Evolutionary conservation across 176 grass and related monocot genomes (phyloP), one percentile per base, ranked within the genome.

Genomic region (Hsuehochloa calcarea): DNA sequence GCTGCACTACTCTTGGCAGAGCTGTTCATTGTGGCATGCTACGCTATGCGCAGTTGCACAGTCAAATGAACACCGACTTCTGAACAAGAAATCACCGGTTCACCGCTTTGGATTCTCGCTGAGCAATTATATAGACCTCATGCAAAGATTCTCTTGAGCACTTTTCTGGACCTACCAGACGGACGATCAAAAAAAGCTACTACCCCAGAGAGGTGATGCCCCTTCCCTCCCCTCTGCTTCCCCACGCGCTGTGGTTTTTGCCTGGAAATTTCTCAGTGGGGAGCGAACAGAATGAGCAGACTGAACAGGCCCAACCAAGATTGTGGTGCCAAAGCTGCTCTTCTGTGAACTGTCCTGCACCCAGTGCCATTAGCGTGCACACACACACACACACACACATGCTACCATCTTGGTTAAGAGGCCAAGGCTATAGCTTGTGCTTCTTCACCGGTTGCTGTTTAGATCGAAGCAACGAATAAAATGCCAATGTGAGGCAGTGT

Each of bases 331-430:
- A 73, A 63, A 60, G 75, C 60, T 70, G 75, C 69, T n/a, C 75
- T 75, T 87, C 54, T 39, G 16, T 74, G 59, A 59, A 46, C 80
- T 84, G 85, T 87, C 61, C 60, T 68, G 29, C 85, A 80, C 41
- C 51, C 27, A 65, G 43, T 68, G 34, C 31, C 55, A 10, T 44
- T 68, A 54, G 20, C 81, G 7, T 0, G 34, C 6, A 19, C 15
- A 22, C 10, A 34, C 63, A 47, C 6, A 19, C 15, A 22, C 10
- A 34, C 63, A 49, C 29, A 29, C 44, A 15, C 47, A 47, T 26
- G 44, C 70, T 0, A 71, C 19, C 69, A 74, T 74, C 56, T 51
- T 84, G 81, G 43, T 51, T 14, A 26, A 14, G 27, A 40, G 6
- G 46, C 40, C 39, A 56, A n/a, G 16, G 6, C 44, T 45, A 14